These are phyloP conservation scores for Cornus kousa DNA, from an alignment of 148 eudicot species.

Conservation along the genomic window DNA sequence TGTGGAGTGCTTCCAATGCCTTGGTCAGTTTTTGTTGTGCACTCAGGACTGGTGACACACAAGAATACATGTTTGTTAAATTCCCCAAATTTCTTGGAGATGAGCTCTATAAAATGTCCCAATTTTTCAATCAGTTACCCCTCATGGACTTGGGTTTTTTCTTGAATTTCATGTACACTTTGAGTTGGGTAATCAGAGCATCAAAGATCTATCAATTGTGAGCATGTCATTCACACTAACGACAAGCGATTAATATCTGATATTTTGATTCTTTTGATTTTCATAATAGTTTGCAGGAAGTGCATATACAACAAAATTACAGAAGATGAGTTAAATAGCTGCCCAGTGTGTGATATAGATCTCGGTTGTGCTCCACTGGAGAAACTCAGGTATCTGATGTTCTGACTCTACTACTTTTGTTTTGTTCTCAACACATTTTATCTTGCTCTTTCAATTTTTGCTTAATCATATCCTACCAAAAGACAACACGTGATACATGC, in stretches of 20 bases:
- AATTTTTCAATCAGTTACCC: too few relatives aligned
- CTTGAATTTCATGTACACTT: neutral
- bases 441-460: neutral
- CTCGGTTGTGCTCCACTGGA: slow-evolving; percentile 18
- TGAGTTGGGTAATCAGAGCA: neutral
- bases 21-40: neutral
- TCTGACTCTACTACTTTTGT: neutral
- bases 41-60: neutral
- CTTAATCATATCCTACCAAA: neutral
- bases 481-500: neutral
- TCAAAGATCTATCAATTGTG: too few relatives aligned
- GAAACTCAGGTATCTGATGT: slow-evolving; percentile 12
- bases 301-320: slow-evolving; percentile 13
- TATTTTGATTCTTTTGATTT: neutral
- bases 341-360: slow-evolving; percentile 14
- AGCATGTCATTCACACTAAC: neutral
- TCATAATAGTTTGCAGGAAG: slow-evolving; percentile 12
- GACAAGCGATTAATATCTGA: neutral
- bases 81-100: neutral
- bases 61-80: neutral
- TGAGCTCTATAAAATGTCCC: too few relatives aligned
- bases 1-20: neutral
- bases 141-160: neutral
- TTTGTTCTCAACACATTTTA: neutral
- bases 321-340: slow-evolving; percentile 2